Evolutionary conservation across 495 filamentous ascomycete genomes (phyloP).

Genomic region (Penicillium paxilli): DNA sequence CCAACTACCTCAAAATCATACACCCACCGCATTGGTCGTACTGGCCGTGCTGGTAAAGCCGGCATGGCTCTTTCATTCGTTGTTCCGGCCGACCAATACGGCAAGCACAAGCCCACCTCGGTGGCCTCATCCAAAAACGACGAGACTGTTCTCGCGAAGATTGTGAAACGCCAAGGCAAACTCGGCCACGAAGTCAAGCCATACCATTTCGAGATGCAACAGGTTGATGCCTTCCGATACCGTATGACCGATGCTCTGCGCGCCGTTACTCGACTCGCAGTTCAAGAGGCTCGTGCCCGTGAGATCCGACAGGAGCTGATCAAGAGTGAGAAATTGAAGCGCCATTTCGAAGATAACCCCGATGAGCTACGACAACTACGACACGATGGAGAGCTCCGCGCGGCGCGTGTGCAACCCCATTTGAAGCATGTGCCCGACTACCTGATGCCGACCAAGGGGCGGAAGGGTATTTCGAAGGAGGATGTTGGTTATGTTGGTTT

Average conservation of each 20-base stretch:
- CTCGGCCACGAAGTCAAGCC: constrained; percentile 76
- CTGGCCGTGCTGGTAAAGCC: constrained; percentile 82
- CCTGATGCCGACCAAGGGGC: constrained; percentile 78
- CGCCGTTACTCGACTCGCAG: constrained; percentile 75
- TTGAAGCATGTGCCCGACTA: constrained; percentile 96
- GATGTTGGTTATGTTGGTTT: constrained; percentile 75
- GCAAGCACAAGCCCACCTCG: constrained; percentile 86
- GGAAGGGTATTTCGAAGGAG: constrained; percentile 59
- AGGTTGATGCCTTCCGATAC: constrained; percentile 91
- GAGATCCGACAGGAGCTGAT: constrained; percentile 88
- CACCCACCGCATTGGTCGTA: constrained; percentile 92
- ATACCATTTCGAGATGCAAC: constrained; percentile 92
- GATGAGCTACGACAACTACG: constrained; percentile 81
- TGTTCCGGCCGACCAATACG: constrained; percentile 73
- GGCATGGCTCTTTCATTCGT: constrained; percentile 97
- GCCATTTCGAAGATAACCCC: constrained; percentile 97
- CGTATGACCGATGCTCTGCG: constrained; percentile 88
- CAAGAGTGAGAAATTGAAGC: constrained; percentile 87
- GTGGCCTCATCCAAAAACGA: constrained; percentile 73
- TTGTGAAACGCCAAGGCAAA: constrained; percentile 69
- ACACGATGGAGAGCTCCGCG: constrained; percentile 85
- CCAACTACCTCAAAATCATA: constrained; percentile 88
- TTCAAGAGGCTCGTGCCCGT: constrained; percentile 84
- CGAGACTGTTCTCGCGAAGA: constrained; percentile 75
- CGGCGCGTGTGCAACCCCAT: constrained; percentile 79